Base-by-base conservation (phyloP, 176 grass and related monocot genomes). In the Paspalum vaginatum region DNA sequence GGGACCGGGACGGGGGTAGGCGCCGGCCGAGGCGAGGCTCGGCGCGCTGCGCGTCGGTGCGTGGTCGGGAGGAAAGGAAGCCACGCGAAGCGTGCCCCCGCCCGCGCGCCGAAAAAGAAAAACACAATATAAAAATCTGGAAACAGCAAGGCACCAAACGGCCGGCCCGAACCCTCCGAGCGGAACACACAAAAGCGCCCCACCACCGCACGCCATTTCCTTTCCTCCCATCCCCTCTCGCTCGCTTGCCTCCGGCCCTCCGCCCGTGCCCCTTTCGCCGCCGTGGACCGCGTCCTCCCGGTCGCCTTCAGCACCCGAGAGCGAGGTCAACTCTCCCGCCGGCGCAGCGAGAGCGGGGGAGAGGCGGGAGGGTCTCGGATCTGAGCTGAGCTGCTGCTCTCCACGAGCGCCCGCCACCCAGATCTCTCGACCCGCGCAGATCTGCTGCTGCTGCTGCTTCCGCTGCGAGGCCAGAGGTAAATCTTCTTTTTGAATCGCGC, bases 81-180 rank as follows among this genome's bases (percentile, higher is more conserved):
- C 32, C 32, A 32, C 32, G 32, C 32, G 32, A 32, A 32, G 32
- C 32, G 32, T 32, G 32, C 70, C 24, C 46, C 25, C 26, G 6
- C 37, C 10, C 70, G 49, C 39, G 50, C 32, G 70, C 70, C 5
- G 14, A 32, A 20, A 21, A n/a, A n/a, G n/a, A n/a, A 48, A 48
- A 20, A 7, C 4, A 24, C 0, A 74, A 74, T 20, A 74, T 20
- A 84, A 88, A 84, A 84, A 62, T 85, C 54, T 64, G 81, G 76
- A 89, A 89, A 85, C 87, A 81, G 70, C 82, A 49, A 76, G 20
- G 61, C 87, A 89, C 81, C 76, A 41, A 54, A 73, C 79, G 48
- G 12, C 46, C 67, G n/a, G 22, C 17, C 16, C 61, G 14, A 4
- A 7, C 1, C 13, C 55, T n/a, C n/a, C 9, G 41, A 42, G 63